Base-by-base conservation (phyloP, 23 red algal genomes). In the Gracilaria gracilis region DNA sequence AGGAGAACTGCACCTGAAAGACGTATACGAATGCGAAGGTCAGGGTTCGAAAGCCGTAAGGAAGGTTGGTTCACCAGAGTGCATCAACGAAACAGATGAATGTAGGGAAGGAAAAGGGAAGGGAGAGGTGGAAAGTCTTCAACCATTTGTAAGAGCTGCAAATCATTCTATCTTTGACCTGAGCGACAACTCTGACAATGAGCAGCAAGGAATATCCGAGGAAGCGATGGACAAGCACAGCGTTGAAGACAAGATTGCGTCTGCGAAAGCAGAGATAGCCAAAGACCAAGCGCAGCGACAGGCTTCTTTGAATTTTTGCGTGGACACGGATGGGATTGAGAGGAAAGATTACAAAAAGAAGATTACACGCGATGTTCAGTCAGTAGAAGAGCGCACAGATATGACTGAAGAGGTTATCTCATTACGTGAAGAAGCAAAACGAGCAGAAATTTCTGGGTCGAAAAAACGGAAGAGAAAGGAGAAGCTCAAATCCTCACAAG, bases 381-480 rank as follows among this genome's bases (percentile, higher is more conserved):
- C 11, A 2, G 62, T 21, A 12, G 61, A 73, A 9, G 38, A 67
- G 62, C 16, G 16, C 38, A 24, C 14, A 73, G 9, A 9, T 21
- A 46, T 62, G 21, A 5, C 21, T 16, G 49, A 61, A 24, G 48
- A 59, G 42, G 28, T 64, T 46, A 77, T 79, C 44, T 88, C 85
- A 2, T 24, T 79, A 47, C 13, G 28, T 25, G 85, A 76, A 54
- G 25, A 7, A 25, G 46, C 49, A 17, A 66, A 48, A 77, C 50
- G 66, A 46, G 16, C 57, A 42, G 85, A 36, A 21, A 77, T 5
- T 27, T 6, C 15, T 39, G 1, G 19, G 23, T 29, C 55, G 36
- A 58, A 76, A 53, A 62, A 67, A 17, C 50, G 82, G 20, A 85
- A 53, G 20, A 88, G 72, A 67, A 58, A 78, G 27, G 61, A 57